Percentiles rank a stretch among this genome's conserved stretches.
Conservation (phyloP, 106 monocot species). For the Ottelia alismoides region DNA sequence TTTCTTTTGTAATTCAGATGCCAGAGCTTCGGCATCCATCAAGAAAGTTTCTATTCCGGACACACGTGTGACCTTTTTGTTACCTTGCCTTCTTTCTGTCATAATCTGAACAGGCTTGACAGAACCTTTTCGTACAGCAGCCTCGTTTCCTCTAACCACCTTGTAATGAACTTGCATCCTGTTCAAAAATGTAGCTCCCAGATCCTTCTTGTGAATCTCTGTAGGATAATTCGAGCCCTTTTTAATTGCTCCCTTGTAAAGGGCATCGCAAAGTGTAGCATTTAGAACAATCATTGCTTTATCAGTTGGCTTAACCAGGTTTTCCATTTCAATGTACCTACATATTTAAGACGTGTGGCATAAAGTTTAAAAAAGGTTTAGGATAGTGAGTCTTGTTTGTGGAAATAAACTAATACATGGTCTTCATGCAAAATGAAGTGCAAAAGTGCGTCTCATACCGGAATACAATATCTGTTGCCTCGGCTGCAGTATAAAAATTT, state of each 20-base stretch:
- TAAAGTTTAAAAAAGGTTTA: background rate
- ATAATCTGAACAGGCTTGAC: conserved; percentile 67
- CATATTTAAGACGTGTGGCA: background rate
- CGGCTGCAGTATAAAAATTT: conserved; percentile 64
- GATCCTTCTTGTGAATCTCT: conserved; percentile 87
- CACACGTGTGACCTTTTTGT: conserved; percentile 88
- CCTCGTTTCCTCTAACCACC: conserved; percentile 54
- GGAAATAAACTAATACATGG: background rate
- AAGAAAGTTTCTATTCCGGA: conserved; percentile 84
- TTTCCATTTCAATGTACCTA: conserved; percentile 85
- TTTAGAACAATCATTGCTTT: conserved; percentile 67
- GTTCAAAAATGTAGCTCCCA: conserved; percentile 68
- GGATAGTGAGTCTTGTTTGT: background rate
- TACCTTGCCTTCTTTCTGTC: conserved; percentile 89
- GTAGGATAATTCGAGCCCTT: conserved; percentile 81
- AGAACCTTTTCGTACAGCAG: conserved; percentile 61
- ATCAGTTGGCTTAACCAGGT: conserved; percentile 55
- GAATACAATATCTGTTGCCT: conserved; percentile 73
- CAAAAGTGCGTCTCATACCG: conserved; percentile 25
- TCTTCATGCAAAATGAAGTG: background rate
- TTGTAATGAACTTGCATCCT: conserved; percentile 80
- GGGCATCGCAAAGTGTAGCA: conserved; percentile 82
- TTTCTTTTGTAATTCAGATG: conserved; percentile 93
- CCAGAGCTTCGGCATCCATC: conserved; percentile 70
- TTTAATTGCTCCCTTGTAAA: conserved; percentile 85